phyloP scores from a whole-genome alignment of 2,329 filamentous ascomycete species.

The Coniochaeta hoffmannii region DNA sequence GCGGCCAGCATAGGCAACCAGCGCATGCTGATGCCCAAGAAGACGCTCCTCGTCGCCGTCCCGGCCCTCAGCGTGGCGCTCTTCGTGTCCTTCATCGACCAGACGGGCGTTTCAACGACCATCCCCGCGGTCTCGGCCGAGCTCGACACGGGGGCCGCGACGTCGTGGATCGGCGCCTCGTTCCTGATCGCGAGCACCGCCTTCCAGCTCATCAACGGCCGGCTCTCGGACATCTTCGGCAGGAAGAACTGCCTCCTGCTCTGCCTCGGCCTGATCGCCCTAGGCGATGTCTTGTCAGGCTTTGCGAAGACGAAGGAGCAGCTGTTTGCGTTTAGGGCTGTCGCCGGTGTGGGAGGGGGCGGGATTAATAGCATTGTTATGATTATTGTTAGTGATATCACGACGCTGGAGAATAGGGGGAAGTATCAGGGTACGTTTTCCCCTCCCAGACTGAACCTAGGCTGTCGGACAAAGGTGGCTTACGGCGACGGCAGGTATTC shows the following conservation, averaged over 20 bases:
- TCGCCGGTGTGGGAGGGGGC: conserved; percentile 27
- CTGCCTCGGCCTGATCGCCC: conserved; percentile 18
- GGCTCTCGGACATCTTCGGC: conserved; percentile 27
- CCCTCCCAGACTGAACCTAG: background rate
- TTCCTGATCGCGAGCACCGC: conserved; percentile 28
- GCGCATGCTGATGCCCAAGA: conserved; percentile 5
- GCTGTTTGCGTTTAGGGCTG: conserved; percentile 26
- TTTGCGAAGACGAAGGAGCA: conserved; percentile 21
- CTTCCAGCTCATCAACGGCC: conserved; percentile 27
- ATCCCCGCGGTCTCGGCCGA: conserved; percentile 28
- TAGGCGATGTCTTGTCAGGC: conserved; percentile 23
- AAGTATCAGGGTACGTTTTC: conserved; percentile 19
- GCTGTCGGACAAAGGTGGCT: background rate
- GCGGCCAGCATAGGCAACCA: conserved; percentile 6
- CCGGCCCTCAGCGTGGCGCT: conserved; percentile 20
- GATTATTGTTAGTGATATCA: conserved; percentile 30
- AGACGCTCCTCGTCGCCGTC: conserved; percentile 19
- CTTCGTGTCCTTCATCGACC: conserved; percentile 28
- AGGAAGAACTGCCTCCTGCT: conserved; percentile 24
- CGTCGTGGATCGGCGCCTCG: conserved; percentile 27
- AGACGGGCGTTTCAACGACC: conserved; percentile 25
- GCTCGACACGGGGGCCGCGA: conserved; percentile 21
- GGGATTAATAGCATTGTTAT: conserved; percentile 26
- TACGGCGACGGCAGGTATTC: conserved; percentile 11
- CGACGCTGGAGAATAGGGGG: conserved; percentile 25